phyloP scores from a whole-genome alignment of 83 land plant genomes.

The Isoetes engelmannii region DNA sequence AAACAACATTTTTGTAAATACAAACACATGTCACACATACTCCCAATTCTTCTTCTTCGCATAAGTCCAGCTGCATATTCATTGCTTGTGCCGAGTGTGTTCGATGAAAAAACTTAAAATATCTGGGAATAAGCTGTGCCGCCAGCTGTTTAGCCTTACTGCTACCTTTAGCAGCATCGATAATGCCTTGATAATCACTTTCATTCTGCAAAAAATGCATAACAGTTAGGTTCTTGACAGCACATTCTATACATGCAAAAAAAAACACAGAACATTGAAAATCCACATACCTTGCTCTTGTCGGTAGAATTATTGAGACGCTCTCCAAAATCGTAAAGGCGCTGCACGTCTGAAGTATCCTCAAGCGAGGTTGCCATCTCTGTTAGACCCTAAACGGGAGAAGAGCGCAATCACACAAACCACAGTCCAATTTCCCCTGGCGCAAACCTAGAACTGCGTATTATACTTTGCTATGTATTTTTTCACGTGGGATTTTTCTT shows the following conservation, averaged over 20 bases:
- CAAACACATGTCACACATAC: constrained; percentile 34
- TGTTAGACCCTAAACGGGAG: background rate
- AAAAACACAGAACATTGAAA: background rate
- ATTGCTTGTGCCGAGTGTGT: constrained; percentile 43
- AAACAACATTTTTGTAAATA: no score
- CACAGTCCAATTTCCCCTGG: no score
- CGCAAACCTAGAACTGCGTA: no score
- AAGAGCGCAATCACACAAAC: no score
- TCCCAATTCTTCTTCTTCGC: constrained; percentile 89
- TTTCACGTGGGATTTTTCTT: no score
- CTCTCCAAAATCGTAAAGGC: constrained; percentile 82
- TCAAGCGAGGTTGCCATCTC: constrained; percentile 40
- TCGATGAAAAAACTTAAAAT: constrained; percentile 75
- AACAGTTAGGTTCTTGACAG: background rate
- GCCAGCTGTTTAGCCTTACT: constrained; percentile 88
- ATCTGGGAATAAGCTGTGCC: constrained; percentile 94
- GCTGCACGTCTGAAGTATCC: constrained; percentile 51
- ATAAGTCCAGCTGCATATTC: constrained; percentile 63
- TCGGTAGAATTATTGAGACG: constrained; percentile 75
- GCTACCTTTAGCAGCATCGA: constrained; percentile 64
- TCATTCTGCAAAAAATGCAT: constrained; percentile 46
- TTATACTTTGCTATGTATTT: no score
- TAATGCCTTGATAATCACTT: constrained; percentile 73
- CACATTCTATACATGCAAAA: background rate
- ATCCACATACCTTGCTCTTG: constrained; percentile 47